Percentiles rank a stretch among this genome's conserved stretches.
These are phyloP conservation scores for Suhomyces choctaworum DNA, from an alignment of 1,139 yeast species.

Conservation along the genomic window DNA sequence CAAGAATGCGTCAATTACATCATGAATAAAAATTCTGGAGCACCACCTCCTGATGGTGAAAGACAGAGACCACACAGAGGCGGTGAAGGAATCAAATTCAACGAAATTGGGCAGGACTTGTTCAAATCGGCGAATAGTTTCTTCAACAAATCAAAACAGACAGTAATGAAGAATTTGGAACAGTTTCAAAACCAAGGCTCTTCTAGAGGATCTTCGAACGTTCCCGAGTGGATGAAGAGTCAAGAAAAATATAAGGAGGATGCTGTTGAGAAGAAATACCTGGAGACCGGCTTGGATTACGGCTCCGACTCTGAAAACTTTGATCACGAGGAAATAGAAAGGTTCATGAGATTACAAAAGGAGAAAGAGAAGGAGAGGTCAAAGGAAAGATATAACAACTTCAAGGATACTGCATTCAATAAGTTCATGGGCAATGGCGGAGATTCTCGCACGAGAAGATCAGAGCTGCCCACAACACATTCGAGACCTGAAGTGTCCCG, in stretches of 20 bases:
- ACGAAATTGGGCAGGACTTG: conserved; percentile 63
- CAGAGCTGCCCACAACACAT: not conserved
- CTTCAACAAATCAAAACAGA: conserved; percentile 60
- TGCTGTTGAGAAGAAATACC: conserved; percentile 37
- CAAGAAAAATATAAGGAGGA: conserved; percentile 50
- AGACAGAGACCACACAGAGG: conserved; percentile 1
- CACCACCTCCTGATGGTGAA: not conserved
- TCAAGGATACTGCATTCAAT: conserved; percentile 23
- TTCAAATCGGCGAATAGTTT: conserved; percentile 63
- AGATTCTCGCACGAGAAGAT: not conserved
- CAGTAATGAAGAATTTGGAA: conserved; percentile 65
- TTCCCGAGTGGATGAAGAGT: conserved; percentile 81
- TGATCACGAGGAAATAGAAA: conserved; percentile 42
- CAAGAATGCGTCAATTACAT: conserved; percentile 68
- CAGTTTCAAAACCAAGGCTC: conserved; percentile 45
- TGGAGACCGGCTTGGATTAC: conserved; percentile 32
- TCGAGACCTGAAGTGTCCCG: not conserved
- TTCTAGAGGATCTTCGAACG: conserved; percentile 23
- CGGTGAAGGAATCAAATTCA: conserved; percentile 27
- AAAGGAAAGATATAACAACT: conserved; percentile 26
- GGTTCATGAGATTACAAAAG: conserved; percentile 40
- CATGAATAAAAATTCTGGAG: conserved; percentile 40
- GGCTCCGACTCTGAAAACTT: conserved; percentile 49
- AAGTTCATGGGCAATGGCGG: conserved; percentile 14
- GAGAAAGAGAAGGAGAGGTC: conserved; percentile 40